Evolutionary conservation across 2,329 filamentous ascomycete genomes (phyloP).

Genomic region (Alternaria arbusti): DNA sequence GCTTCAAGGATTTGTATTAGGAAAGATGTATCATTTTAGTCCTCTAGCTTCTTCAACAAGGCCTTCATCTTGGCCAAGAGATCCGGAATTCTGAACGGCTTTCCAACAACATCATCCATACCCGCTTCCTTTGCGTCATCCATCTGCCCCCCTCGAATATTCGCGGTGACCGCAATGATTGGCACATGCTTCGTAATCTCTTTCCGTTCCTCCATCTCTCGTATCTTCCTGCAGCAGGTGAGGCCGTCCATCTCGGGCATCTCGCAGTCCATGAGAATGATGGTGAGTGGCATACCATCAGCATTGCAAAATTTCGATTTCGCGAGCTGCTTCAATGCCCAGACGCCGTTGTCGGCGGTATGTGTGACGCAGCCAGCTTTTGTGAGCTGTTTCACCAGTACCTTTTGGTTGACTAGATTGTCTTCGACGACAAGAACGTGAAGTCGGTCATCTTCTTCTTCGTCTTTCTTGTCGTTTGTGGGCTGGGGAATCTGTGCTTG

Average conservation of each 20-base stretch:
- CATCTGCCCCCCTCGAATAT: slow-evolving; percentile 45
- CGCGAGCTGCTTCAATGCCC: slow-evolving; percentile 34
- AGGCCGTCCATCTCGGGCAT: slow-evolving; percentile 51
- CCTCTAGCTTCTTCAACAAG: slow-evolving; percentile 23
- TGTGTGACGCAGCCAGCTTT: slow-evolving; percentile 37
- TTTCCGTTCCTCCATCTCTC: slow-evolving; percentile 34
- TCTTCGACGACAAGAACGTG: slow-evolving; percentile 46
- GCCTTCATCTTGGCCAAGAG: slow-evolving; percentile 35
- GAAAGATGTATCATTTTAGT: neutral
- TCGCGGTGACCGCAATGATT: slow-evolving; percentile 47
- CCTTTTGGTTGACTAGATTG: slow-evolving; percentile 47
- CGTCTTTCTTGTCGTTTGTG: neutral
- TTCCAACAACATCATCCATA: slow-evolving; percentile 46
- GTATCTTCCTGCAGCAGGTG: slow-evolving; percentile 40
- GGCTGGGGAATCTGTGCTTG: neutral
- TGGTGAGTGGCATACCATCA: slow-evolving; percentile 27
- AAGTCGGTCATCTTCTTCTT: slow-evolving; percentile 11
- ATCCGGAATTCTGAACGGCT: slow-evolving; percentile 44
- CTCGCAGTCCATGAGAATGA: slow-evolving; percentile 48
- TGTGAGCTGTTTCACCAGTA: slow-evolving; percentile 41
- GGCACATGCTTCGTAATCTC: slow-evolving; percentile 37
- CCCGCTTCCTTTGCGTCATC: slow-evolving; percentile 37
- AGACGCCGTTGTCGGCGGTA: slow-evolving; percentile 43
- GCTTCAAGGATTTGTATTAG: neutral
- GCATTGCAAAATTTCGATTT: slow-evolving; percentile 23